Evolutionary conservation across 2,329 filamentous ascomycete genomes (phyloP), one percentile per base, ranked within the genome.

Genomic region (Stagonosporopsis rhizophila): DNA sequence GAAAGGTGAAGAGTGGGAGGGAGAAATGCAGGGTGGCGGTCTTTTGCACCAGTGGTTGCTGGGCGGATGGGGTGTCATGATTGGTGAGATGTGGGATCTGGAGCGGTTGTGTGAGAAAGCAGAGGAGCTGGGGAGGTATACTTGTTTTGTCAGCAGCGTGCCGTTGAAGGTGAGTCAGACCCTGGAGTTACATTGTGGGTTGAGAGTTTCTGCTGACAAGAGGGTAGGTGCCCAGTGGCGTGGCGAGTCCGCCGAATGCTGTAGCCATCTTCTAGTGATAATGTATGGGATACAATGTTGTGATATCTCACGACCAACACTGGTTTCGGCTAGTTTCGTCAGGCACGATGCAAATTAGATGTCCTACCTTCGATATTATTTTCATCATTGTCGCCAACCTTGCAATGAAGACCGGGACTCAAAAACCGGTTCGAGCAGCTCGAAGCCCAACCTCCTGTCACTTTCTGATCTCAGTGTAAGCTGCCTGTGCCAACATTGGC

Each of bases 91-190:
- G 74, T 76, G 71, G 58, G 75, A 77, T 61, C 71, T 89, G 19
- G 81, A 84, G 54, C 77, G 70, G 11, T 70, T 88, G 41, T 79
- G 82, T 3, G 77, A 75, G 32, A 79, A 82, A 44, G 85, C 84
- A 62, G 85, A 82, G 61, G 77, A 78, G 65, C 72, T 80, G 67
- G 76, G 79, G 30, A 74, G 82, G 23, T 87, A 82, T 67, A 84
- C 79, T 2, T 89, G 88, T 65, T 81, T 89, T 72, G 77, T 89
- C 6, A 85, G 82, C 0, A 87, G 85, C 61, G 79, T 79, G 32
- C 85, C 86, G 1, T 69, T 87, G 56, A 87, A 88, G 61, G 73
- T 75, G 54, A 54, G 64, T 44, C 6, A 32, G 17, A 12, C 6
- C 3, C 20, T 20, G 41, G 17, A 9, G 32, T 44, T 32, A 17